Evolutionary conservation across 495 filamentous ascomycete genomes (phyloP).

Genomic region (Aspergillus ellipticus): DNA sequence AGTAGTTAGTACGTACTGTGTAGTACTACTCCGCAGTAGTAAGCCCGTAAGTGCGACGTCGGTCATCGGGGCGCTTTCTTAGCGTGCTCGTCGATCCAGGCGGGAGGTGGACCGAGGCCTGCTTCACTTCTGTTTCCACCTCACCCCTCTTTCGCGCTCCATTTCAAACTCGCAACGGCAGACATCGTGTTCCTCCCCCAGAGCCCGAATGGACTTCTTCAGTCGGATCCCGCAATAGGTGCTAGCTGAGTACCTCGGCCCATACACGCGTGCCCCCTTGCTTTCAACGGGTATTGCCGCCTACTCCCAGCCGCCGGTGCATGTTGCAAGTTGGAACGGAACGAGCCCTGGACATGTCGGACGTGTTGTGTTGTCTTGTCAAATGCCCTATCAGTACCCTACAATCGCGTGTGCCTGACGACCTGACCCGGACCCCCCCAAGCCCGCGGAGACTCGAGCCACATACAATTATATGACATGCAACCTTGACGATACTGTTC

Average conservation of each 20-base stretch:
- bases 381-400: conserved; percentile 6
- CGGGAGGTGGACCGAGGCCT: conserved; percentile 7
- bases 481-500: background rate
- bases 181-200: background rate
- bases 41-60: background rate
- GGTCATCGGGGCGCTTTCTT: background rate
- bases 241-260: conserved; percentile 3
- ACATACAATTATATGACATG: conserved; percentile 10
- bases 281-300: conserved; percentile 1
- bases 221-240: background rate
- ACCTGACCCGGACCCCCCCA: background rate
- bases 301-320: conserved; percentile 5
- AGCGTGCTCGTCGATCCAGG: conserved; percentile 3
- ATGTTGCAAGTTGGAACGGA: conserved; percentile 4
- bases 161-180: background rate
- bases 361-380: conserved; percentile 12
- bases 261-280: conserved; percentile 1
- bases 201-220: background rate
- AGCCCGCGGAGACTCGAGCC: background rate
- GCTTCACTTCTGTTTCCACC: conserved; percentile 1
- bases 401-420: conserved; percentile 13
- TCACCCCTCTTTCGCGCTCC: background rate
- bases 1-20: too few relatives aligned
- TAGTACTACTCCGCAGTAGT: too few relatives aligned
- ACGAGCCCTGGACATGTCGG: conserved; percentile 23